Evolutionary conservation across 441 rosid genomes (phyloP).

Genomic region (Populus trichocarpa): DNA sequence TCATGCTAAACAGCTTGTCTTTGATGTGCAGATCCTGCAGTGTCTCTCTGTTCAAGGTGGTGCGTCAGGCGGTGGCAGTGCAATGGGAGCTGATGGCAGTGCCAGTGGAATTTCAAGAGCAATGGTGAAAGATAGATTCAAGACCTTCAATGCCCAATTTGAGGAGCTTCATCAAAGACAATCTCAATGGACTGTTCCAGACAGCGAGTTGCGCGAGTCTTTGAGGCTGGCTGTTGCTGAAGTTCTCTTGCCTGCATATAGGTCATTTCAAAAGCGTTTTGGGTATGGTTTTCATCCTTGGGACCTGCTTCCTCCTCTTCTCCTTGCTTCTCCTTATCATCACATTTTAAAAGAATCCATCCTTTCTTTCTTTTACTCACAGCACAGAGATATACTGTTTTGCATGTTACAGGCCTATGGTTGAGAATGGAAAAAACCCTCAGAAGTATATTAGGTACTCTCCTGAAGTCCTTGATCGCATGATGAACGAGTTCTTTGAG

Average conservation of each 20-base stretch:
- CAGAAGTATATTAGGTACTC: constrained; percentile 69
- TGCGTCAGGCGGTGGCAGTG: constrained; percentile 31
- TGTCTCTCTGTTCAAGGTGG: constrained; percentile 67
- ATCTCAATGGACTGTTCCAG: constrained; percentile 96
- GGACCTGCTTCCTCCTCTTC: neutral
- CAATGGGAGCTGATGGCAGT: constrained; percentile 24
- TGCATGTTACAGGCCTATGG: constrained; percentile 56
- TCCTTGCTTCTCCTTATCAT: neutral
- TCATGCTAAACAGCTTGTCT: constrained; percentile 13
- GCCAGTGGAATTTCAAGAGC: constrained; percentile 59
- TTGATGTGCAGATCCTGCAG: constrained; percentile 65
- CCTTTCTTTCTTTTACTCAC: neutral
- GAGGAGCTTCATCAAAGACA: constrained; percentile 89
- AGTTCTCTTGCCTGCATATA: constrained; percentile 85
- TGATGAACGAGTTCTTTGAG: constrained; percentile 90
- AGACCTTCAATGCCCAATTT: constrained; percentile 76
- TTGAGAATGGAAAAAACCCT: constrained; percentile 75
- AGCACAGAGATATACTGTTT: neutral
- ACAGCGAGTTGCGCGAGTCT: constrained; percentile 87
- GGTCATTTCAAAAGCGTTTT: constrained; percentile 85
- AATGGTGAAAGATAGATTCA: constrained; percentile 76
- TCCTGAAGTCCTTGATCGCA: constrained; percentile 75
- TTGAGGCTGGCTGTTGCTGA: constrained; percentile 90
- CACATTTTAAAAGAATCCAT: neutral
- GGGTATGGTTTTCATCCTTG: constrained; percentile 38